Base-by-base conservation (phyloP, 2,329 filamentous ascomycete species). In the Aspergillus melleus region DNA sequence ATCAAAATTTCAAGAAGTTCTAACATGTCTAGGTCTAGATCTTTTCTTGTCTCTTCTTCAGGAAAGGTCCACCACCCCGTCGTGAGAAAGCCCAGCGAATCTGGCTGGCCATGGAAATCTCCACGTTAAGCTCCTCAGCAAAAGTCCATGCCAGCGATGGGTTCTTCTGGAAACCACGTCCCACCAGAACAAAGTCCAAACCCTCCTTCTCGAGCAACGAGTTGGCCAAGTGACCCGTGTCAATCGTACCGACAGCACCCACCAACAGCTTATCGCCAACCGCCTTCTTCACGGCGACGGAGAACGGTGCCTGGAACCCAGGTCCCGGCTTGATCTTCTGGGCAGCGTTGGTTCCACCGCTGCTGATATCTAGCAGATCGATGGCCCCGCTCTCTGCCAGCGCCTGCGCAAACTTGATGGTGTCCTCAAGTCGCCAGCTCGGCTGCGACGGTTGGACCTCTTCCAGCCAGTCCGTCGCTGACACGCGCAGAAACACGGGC, bases 331-430 rank as follows among this genome's bases (percentile, higher is more conserved):
- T 66, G 55, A 79, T 73, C 54, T 77, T 74, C 64, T 79, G 76
- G 12, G 36, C 57, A 19, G 52, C 20, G 44, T 62, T 51, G 6
- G 42, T 57, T 1, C 60, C 60, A 16, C 60, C 60, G 26, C 54
- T 88, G 68, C 88, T 92, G 56, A 96, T 86, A 73, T 97, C 93
- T 32, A 96, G 81, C 14, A 96, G 79, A 73, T 97, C 93, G 52
- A 96, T 84, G 14, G 66, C 61, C 26, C 92, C 93, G 9, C 83
- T 80, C 0, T 84, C 85, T 0, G 90, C 89, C 1, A 96, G 83
- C 9, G 89, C 78, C 70, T 81, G 72, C 0, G 90, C 88, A 2
- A 95, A 82, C 53, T 80, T 80, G 36, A 86, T 80, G 0, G 86
- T 87, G 55, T 94, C 83, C n/a, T 86, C 83, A 6, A 86, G 66